Evolutionary conservation across 495 filamentous ascomycete species (phyloP), one percentile per base, ranked within the genome.

Genomic region (Aspergillus conjunctus): DNA sequence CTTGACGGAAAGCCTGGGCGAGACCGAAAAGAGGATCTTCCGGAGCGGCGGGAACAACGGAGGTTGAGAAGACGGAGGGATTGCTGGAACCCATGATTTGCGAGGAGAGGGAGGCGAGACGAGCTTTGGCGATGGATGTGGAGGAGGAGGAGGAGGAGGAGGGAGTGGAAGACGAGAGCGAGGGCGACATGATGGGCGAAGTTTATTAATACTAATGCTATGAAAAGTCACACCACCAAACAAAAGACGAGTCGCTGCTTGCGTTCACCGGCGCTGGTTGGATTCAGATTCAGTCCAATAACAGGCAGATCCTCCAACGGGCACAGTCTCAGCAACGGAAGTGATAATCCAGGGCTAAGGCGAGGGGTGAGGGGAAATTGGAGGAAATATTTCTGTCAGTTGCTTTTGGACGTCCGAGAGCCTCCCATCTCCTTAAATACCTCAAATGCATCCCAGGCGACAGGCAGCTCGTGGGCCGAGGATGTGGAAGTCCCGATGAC

Each of bases 21-120:
- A 99, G 77, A 43, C 94, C 93, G 69, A 99, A 99, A 66, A 99
- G 83, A 60, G 95, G 89, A 76, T 99, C 94, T 71, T 96, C 91
- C 41, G 95, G 92, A 49, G 95, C 94, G 67, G 92, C 86, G 66
- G 93, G 89, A 21, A 99, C 91, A 58, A 81, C 81, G 69, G 91
- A 86, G 56, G 89, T 77, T 41, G 87, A 83, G 77, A 98, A 98
- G 54, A 85, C 85, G 59, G 91, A 88, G 55, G 83, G 50, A 9
- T 55, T 66, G 33, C 69, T 65, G 60, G 75, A 70, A 58, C 66
- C 74, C 77, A 80, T 81, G 74, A 79, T 79, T 68, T 81, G 78
- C 41, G 71, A 65, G 17, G 73, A 72, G 60, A 81, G 60, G 26
- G 73, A 72, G 7, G 73, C 69, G 46, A 81, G 74, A 71, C 78